Percentiles rank a stretch among this genome's conserved stretches.
Evolutionary conservation across 306 rosid species (phyloP).

Genomic region (Elaeagnus macrophylla): DNA sequence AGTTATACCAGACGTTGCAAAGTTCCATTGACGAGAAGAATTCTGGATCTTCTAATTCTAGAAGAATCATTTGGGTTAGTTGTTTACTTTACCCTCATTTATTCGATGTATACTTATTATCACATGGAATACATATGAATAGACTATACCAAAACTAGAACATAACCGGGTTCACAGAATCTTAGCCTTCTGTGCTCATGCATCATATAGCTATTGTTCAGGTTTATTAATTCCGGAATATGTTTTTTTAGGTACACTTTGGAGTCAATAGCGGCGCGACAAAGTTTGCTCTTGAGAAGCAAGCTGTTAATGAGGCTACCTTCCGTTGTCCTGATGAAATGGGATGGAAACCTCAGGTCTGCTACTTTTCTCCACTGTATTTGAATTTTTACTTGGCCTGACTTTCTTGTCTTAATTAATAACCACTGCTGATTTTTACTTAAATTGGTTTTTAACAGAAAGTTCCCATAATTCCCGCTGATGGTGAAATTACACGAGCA

Average conservation of each 20-base stretch:
- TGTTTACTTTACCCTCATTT: not conserved
- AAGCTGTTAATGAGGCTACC: conserved; percentile 91
- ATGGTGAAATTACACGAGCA: conserved; percentile 47
- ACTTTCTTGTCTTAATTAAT: not conserved
- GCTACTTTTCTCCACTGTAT: conserved; percentile 3
- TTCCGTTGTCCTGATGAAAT: conserved; percentile 95
- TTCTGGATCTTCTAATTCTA: conserved; percentile 47
- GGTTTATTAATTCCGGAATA: conserved; percentile 6
- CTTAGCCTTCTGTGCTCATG: not conserved
- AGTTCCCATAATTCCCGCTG: conserved; percentile 70
- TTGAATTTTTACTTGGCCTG: not conserved
- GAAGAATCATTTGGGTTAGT: conserved; percentile 68
- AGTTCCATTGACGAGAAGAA: conserved; percentile 43
- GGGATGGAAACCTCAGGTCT: conserved; percentile 98
- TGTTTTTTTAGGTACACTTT: conserved; percentile 63
- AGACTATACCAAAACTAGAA: not conserved
- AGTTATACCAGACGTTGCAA: conserved; percentile 53
- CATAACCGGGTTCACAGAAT: not conserved
- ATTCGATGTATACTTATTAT: no score
- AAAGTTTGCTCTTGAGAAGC: conserved; percentile 80
- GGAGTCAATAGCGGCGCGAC: conserved; percentile 97
- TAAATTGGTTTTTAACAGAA: conserved; percentile 48
- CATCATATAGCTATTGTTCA: conserved; percentile 2
- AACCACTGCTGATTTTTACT: conserved; percentile 12
- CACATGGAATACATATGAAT: no score